These are phyloP conservation scores for Lithospermum erythrorhizon DNA, from an alignment of 257 asterid genomes.

Conservation along the genomic window DNA sequence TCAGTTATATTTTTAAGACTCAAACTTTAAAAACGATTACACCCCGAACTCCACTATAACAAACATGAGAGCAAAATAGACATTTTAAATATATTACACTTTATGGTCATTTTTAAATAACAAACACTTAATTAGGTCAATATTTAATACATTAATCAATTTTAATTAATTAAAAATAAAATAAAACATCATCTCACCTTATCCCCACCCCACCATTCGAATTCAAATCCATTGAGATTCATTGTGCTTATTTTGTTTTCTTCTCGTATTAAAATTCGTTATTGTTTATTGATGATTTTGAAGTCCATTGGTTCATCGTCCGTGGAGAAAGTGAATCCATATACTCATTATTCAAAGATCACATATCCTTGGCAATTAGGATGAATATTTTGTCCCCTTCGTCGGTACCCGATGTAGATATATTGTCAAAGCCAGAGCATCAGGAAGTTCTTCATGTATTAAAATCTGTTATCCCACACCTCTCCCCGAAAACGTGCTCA, in stretches of 20 bases:
- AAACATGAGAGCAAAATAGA: too few relatives aligned
- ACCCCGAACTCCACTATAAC: too few relatives aligned
- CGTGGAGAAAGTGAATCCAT: conserved; percentile 53
- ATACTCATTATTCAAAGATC: conserved; percentile 43
- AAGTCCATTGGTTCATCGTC: conserved; percentile 54
- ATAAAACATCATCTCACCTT: too few relatives aligned
- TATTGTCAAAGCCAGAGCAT: conserved; percentile 32
- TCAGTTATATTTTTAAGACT: too few relatives aligned
- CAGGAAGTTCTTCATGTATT: conserved; percentile 61
- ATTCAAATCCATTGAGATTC: too few relatives aligned
- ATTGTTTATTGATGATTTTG: conserved; percentile 44
- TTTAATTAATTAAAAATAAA: too few relatives aligned
- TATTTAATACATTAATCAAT: too few relatives aligned
- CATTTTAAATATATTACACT: too few relatives aligned
- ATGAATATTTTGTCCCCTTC: conserved; percentile 18
- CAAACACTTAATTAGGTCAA: too few relatives aligned
- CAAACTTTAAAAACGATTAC: too few relatives aligned
- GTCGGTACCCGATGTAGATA: conserved; percentile 27
- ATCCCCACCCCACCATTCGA: too few relatives aligned
- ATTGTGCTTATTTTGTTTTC: neutral
- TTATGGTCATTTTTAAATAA: too few relatives aligned
- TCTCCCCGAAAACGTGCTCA: conserved; percentile 38
- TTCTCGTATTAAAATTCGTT: neutral
- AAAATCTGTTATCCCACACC: conserved; percentile 52
- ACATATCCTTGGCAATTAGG: conserved; percentile 33